These are phyloP conservation scores for Dactylonectria macrodidyma DNA, from an alignment of 2,329 filamentous ascomycete genomes.

Conservation along the genomic window DNA sequence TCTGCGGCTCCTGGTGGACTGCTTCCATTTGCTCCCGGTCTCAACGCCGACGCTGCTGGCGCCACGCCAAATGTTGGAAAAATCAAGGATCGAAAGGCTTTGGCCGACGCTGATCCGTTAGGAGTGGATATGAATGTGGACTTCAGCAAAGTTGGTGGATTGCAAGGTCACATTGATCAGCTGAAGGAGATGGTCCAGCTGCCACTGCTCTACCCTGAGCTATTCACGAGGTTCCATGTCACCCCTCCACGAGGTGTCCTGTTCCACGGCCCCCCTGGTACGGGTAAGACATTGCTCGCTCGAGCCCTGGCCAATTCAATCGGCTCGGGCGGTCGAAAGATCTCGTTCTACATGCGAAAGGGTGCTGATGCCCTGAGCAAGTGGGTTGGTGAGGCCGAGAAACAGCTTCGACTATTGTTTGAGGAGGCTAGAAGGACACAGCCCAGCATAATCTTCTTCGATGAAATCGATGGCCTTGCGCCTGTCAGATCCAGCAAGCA, in stretches of 20 bases:
- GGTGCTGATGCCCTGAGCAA: slow-evolving; percentile 98
- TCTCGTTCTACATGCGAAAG: slow-evolving; percentile 99
- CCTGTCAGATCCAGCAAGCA: slow-evolving; percentile 98
- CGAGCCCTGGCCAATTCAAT: slow-evolving; percentile 93
- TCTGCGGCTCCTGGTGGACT: slow-evolving; percentile 63
- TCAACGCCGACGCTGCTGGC: slow-evolving; percentile 61
- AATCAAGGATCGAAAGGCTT: slow-evolving; percentile 90
- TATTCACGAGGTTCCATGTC: slow-evolving; percentile 92
- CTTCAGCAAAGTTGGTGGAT: slow-evolving; percentile 93
- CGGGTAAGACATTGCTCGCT: slow-evolving; percentile 97
- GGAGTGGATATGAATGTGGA: slow-evolving; percentile 94
- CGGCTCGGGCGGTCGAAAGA: slow-evolving; percentile 89
- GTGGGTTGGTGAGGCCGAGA: slow-evolving; percentile 98
- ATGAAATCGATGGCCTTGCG: slow-evolving; percentile 97
- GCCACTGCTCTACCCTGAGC: slow-evolving; percentile 93
- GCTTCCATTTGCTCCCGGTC: slow-evolving; percentile 57
- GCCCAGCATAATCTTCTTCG: slow-evolving; percentile 99
- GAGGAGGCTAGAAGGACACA: slow-evolving; percentile 96
- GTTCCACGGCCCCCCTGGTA: slow-evolving; percentile 97
- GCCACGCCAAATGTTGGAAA: slow-evolving; percentile 88
- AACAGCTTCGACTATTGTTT: slow-evolving; percentile 92
- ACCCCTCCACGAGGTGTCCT: slow-evolving; percentile 95
- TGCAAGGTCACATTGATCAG: slow-evolving; percentile 95
- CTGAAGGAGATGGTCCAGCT: slow-evolving; percentile 99
- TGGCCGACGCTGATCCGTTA: slow-evolving; percentile 94